A percentile compares a stretch with the other conserved stretches of the same genome.
Evolutionary conservation across 257 asterid species (phyloP).

Genomic region (Primulina tabacum): DNA sequence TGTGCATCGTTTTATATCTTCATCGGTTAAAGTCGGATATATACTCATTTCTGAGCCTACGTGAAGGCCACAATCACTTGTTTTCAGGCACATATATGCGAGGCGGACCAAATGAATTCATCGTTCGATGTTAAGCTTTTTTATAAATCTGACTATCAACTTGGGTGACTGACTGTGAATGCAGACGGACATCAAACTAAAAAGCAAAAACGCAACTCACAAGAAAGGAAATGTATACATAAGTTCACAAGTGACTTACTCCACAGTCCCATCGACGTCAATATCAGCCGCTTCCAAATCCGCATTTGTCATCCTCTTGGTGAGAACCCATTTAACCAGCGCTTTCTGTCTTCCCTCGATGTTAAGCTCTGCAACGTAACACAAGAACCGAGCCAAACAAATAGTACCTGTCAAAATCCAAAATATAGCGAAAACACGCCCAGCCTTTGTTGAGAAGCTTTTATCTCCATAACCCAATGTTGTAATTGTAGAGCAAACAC

Average conservation of each 20-base stretch:
- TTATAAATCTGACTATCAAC: neutral
- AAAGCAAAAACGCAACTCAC: neutral
- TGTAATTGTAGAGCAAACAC: conserved; percentile 79
- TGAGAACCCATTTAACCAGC: conserved; percentile 53
- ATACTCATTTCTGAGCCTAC: neutral
- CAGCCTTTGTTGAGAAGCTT: conserved; percentile 78
- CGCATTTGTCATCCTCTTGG: conserved; percentile 57
- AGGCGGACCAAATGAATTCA: neutral
- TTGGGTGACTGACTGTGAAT: neutral
- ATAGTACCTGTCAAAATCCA: conserved; percentile 82
- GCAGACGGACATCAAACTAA: neutral
- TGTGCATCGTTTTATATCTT: neutral
- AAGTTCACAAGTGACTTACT: conserved; percentile 40
- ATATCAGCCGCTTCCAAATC: conserved; percentile 92
- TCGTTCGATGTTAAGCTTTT: neutral
- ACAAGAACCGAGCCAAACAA: conserved; percentile 69
- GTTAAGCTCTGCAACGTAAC: conserved; percentile 69
- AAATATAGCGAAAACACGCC: conserved; percentile 75
- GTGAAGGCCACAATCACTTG: neutral
- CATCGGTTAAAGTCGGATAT: neutral
- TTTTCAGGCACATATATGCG: neutral
- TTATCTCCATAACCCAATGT: conserved; percentile 94
- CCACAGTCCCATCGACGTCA: conserved; percentile 64
- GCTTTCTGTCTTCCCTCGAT: conserved; percentile 65
- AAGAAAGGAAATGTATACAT: neutral